Conservation (phyloP, 2,329 filamentous ascomycete genomes). For the Alternaria tenuissima region DNA sequence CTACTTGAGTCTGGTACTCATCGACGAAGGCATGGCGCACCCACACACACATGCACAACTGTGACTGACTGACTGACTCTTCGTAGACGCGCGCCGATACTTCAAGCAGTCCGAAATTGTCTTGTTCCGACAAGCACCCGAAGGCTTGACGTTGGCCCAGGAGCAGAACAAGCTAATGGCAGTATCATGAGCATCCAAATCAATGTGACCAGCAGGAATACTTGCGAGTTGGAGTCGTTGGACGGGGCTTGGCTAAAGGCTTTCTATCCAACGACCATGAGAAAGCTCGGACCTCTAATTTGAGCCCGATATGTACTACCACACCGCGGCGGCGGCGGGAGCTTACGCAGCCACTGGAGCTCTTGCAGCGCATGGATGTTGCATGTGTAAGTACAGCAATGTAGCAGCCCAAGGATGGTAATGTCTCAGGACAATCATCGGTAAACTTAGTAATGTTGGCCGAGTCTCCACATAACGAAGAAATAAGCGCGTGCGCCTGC, state of each 20-base stretch:
- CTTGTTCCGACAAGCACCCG: constrained; percentile 79
- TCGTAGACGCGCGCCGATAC: constrained; percentile 89
- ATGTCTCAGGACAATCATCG: not conserved
- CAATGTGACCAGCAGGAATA: not conserved
- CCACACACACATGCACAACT: not conserved
- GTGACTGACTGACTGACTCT: constrained; percentile 23
- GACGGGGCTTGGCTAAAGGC: not conserved
- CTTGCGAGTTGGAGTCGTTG: not conserved
- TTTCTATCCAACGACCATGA: not conserved
- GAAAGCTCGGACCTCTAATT: not conserved
- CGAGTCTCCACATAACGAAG: constrained; percentile 10
- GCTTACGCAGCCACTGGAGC: not conserved
- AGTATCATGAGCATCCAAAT: constrained; percentile 38
- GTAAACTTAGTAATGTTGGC: constrained; percentile 1
- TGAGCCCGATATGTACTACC: not conserved
- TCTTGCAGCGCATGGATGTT: not conserved
- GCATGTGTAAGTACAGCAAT: constrained; percentile 1
- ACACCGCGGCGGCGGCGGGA: constrained; percentile 1
- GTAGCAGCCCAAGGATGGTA: not conserved
- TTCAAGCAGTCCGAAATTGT: constrained; percentile 99
- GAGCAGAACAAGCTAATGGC: constrained; percentile 57
- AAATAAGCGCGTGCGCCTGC: not conserved
- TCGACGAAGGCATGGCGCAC: constrained; percentile 77
- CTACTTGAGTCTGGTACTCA: constrained; percentile 94
- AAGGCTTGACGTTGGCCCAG: constrained; percentile 58